These are phyloP conservation scores for Macadamia tetraphylla DNA, from an alignment of 164 flowering plant species.

Conservation along the genomic window DNA sequence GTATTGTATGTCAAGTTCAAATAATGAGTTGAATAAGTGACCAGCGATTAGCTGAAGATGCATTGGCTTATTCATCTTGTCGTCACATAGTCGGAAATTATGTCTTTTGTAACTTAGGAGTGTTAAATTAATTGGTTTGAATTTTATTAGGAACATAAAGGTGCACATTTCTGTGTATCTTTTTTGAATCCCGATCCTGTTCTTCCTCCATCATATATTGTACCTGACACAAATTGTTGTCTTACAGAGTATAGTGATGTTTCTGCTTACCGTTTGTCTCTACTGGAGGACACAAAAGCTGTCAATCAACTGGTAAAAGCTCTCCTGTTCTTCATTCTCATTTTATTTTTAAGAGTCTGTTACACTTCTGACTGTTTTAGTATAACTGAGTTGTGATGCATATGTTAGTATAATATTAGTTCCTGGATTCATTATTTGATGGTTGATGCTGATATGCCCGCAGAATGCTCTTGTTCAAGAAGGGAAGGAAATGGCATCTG, in stretches of 20 bases:
- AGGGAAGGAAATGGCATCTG: slow-evolving; percentile 94
- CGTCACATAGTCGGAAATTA: too few relatives aligned
- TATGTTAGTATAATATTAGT: neutral
- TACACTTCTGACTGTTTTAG: neutral
- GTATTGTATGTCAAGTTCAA: too few relatives aligned
- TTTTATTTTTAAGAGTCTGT: neutral
- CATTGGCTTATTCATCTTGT: too few relatives aligned
- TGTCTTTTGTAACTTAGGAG: too few relatives aligned
- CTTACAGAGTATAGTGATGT: slow-evolving; percentile 85
- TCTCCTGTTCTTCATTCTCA: slow-evolving; percentile 5
- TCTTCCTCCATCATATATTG: slow-evolving; percentile 6
- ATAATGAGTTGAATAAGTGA: too few relatives aligned
- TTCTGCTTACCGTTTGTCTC: slow-evolving; percentile 84
- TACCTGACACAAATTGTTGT: neutral
- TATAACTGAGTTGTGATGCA: neutral
- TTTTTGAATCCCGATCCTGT: neutral
- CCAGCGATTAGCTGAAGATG: too few relatives aligned
- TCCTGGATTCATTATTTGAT: slow-evolving; percentile 2
- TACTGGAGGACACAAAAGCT: slow-evolving; percentile 94
- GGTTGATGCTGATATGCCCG: slow-evolving; percentile 17
- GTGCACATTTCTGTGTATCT: neutral
- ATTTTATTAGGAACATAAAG: neutral
- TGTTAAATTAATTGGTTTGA: too few relatives aligned
- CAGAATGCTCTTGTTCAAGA: slow-evolving; percentile 86
- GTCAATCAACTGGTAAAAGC: slow-evolving; percentile 77